Base-by-base conservation (phyloP, 1,139 yeast genomes). In the Kodamaea derodonti region DNA sequence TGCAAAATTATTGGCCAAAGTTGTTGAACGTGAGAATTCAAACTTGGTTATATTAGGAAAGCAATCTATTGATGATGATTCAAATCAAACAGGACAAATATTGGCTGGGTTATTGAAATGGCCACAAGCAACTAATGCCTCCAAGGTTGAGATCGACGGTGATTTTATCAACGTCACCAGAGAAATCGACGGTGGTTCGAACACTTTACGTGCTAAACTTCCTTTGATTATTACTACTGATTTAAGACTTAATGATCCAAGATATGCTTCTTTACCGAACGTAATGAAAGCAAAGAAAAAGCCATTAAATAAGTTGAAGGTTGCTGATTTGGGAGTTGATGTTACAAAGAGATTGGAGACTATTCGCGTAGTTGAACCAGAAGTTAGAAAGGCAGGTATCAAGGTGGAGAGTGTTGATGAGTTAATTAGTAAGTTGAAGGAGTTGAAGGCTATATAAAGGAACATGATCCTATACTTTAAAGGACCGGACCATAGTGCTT, bases 221-320 rank as follows among this genome's bases (percentile, higher is more conserved):
- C 98, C 98, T 30, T 57, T 90, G 69, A 75, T 92, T 39, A 77
- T 92, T 50, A 88, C 97, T 31, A 84, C 97, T 2, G 98, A 92
- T 60, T 72, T 92, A 51, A 83, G 98, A 61, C 75, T 92, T 52
- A 92, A 92, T 58, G 94, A 80, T 54, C 98, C 98, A 36, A 79
- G 97, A 49, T 92, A 87, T 55, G 96, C 95, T 14, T 80, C 95
- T 9, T 72, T 92, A 54, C 97, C 96, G 38, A 92, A 90, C 58
- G 78, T 88, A 64, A 92, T 92, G 98, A 92, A 92, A 71, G 98
- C 97, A 37, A 92, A 92, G 72, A 90, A 90, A 78, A 88, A 87
- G 72, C 96, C 96, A 7, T 71, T 90, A 58, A 84, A 77, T 47
- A 81, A 79, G 49, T 60, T 84, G 46, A 78, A 75, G 54, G 69